Evolutionary conservation across 2,329 filamentous ascomycete genomes (phyloP).

Genomic region (Microcyclospora pomicola): DNA sequence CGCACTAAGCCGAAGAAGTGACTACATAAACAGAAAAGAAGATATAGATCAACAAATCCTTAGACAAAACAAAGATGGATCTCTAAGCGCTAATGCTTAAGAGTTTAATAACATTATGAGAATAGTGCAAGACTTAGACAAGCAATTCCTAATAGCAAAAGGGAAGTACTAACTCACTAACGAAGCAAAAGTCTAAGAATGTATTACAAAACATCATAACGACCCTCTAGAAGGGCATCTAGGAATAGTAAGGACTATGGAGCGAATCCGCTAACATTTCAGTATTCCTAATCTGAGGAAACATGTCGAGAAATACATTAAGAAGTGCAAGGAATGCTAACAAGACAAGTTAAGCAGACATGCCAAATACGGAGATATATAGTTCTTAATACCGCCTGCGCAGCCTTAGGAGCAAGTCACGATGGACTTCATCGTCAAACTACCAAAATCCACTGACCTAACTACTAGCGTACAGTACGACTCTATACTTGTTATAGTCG

Average conservation of each 20-base stretch:
- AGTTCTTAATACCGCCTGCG: slow-evolving; percentile 3
- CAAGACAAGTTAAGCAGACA: slow-evolving; percentile 2
- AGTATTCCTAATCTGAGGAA: slow-evolving; percentile 2
- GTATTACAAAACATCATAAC: slow-evolving; percentile 6
- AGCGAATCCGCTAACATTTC: slow-evolving; percentile 2
- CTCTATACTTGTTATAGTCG: too few species aligned
- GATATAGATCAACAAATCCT: too few species aligned
- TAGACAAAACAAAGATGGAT: too few species aligned
- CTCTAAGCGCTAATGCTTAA: too few species aligned
- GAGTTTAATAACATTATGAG: too few species aligned
- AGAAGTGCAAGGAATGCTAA: slow-evolving; percentile 3
- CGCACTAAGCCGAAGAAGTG: neutral
- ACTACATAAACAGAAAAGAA: too few species aligned
- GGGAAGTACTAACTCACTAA: neutral
- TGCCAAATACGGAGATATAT: slow-evolving; percentile 5
- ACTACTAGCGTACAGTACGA: slow-evolving; percentile 1
- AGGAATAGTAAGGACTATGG: too few species aligned
- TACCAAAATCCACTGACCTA: slow-evolving; percentile 6
- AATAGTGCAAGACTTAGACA: too few species aligned
- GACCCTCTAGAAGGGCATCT: slow-evolving; percentile 3
- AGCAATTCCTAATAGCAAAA: slow-evolving; percentile 2
- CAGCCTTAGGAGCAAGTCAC: slow-evolving; percentile 6
- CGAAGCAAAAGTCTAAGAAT: slow-evolving; percentile 1
- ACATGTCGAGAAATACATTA: slow-evolving; percentile 3
- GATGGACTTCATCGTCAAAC: slow-evolving; percentile 14